Evolutionary conservation across 345 rosid genomes (phyloP).

Genomic region (Diplotaxis tenuifolia): DNA sequence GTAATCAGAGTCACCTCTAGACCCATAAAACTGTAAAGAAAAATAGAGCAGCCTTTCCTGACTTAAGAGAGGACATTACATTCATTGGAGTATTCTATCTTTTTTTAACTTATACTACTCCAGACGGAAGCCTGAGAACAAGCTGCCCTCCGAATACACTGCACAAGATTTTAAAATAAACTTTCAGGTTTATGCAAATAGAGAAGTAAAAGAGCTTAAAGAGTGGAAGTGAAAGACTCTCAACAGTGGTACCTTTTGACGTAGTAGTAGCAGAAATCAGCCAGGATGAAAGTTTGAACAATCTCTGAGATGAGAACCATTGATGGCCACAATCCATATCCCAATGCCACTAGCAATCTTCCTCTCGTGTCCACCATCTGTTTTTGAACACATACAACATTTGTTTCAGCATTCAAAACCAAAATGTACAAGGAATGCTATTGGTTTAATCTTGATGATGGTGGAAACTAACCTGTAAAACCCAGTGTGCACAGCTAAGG

Average conservation of each 20-base stretch:
- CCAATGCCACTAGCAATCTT: constrained; percentile 85
- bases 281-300: constrained; percentile 95
- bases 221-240: neutral
- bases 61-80: neutral
- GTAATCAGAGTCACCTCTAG: constrained; percentile 1
- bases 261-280: constrained; percentile 97
- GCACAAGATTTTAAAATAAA: constrained; percentile 29
- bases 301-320: constrained; percentile 97
- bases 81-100: neutral
- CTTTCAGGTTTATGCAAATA: neutral
- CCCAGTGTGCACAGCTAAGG: constrained; percentile 99
- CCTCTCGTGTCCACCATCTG: constrained; percentile 95
- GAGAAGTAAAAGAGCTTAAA: neutral
- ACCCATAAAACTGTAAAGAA: constrained; percentile 10
- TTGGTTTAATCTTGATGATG: neutral
- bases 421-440: neutral
- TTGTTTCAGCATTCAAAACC: neutral
- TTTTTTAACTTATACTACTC: constrained; percentile 64
- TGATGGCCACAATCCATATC: constrained; percentile 97
- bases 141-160: constrained; percentile 98
- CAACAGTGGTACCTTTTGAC: constrained; percentile 63
- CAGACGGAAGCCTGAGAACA: constrained; percentile 95
- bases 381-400: neutral
- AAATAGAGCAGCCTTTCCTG: constrained; percentile 2
- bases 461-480: constrained; percentile 74